Evolutionary conservation across 257 asterid genomes (phyloP).

Genomic region (Galeopsis tetrahit): DNA sequence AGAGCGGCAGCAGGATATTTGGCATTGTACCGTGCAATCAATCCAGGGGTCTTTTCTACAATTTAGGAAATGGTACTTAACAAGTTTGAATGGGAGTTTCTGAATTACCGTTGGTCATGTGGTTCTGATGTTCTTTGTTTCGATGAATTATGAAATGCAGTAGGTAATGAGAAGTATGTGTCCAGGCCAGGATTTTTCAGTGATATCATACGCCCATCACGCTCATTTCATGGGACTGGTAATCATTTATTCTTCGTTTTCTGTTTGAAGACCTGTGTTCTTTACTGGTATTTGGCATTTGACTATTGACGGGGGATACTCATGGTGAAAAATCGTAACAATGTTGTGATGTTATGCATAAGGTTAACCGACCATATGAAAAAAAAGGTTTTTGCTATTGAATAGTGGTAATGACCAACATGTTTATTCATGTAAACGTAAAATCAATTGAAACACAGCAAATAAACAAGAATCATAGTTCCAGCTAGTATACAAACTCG

Average conservation of each 20-base stretch:
- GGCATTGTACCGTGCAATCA: slow-evolving; percentile 47
- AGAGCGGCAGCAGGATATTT: slow-evolving; percentile 49
- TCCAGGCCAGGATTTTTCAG: slow-evolving; percentile 35
- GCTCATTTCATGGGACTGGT: slow-evolving; percentile 86
- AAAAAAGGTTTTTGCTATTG: neutral
- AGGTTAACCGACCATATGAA: neutral
- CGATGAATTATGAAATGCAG: slow-evolving; percentile 40
- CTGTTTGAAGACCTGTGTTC: neutral
- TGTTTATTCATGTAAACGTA: neutral
- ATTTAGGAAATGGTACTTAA: slow-evolving; percentile 52
- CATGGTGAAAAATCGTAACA: neutral
- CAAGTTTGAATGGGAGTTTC: neutral
- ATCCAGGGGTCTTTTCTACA: slow-evolving; percentile 37
- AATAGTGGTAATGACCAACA: neutral
- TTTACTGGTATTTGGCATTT: slow-evolving; percentile 11
- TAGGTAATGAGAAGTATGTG: slow-evolving; percentile 34
- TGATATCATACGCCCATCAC: slow-evolving; percentile 32
- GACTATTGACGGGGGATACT: neutral
- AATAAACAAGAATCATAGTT: neutral
- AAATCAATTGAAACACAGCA: neutral
- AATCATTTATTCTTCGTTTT: slow-evolving; percentile 26
- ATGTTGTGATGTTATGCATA: slow-evolving; percentile 3
- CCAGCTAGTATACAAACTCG: slow-evolving; percentile 7
- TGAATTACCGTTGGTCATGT: neutral
- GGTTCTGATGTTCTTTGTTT: slow-evolving; percentile 24